These are phyloP conservation scores for Hypoxylon sp. DNA, from an alignment of 2,329 filamentous ascomycete genomes.

Conservation along the genomic window DNA sequence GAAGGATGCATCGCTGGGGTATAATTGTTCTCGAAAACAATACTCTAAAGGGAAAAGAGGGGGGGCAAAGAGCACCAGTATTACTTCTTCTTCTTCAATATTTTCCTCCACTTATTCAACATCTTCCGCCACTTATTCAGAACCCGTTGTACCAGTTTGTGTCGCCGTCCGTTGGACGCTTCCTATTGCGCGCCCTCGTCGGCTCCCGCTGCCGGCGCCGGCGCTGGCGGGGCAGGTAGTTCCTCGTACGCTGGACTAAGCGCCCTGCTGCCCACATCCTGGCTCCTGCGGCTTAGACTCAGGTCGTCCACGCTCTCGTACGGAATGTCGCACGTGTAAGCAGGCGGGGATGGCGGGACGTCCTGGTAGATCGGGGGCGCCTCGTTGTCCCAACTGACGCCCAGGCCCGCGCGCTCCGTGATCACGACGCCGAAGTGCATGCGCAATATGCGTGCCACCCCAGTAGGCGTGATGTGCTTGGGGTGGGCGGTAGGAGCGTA, in stretches of 20 bases:
- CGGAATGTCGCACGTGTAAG: constrained; percentile 60
- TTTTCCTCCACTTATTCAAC: constrained; percentile 1
- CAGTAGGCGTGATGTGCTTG: constrained; percentile 82
- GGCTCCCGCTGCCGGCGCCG: background rate
- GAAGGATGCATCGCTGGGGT: constrained; percentile 31
- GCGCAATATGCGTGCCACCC: constrained; percentile 88
- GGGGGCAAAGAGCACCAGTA: background rate
- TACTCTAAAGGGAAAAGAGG: constrained; percentile 4
- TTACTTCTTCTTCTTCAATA: constrained; percentile 15
- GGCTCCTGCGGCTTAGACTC: constrained; percentile 24
- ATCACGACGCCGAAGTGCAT: constrained; percentile 90
- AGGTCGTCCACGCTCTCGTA: constrained; percentile 40
- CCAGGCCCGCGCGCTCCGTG: constrained; percentile 86
- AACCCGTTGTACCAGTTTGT: constrained; percentile 2
- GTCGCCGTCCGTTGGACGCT: constrained; percentile 7
- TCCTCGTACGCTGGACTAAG: constrained; percentile 39
- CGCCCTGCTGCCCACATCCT: constrained; percentile 21
- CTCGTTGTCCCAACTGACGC: constrained; percentile 97
- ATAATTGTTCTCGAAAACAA: constrained; percentile 28
- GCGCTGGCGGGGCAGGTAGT: constrained; percentile 6
- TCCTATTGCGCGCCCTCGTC: constrained; percentile 26
- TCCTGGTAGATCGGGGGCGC: constrained; percentile 94
- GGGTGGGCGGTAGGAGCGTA: constrained; percentile 79
- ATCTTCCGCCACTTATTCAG: constrained; percentile 5
- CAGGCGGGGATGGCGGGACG: constrained; percentile 86